These are phyloP conservation scores for Ganoderma sinense DNA, from an alignment of 1,284 basidiomycete genomes.

Conservation along the genomic window DNA sequence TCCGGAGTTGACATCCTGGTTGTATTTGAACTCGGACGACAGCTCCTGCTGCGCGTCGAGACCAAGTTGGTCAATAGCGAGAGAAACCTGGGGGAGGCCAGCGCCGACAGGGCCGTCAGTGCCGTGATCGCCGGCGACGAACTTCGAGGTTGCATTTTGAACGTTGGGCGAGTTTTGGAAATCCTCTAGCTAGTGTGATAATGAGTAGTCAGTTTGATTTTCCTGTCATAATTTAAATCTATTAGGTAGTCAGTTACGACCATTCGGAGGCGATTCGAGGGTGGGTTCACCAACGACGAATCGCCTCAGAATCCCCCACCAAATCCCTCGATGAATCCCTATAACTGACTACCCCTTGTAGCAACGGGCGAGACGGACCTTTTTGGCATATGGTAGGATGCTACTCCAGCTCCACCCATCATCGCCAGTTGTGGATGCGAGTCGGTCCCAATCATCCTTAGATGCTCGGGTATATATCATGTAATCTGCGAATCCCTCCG, in stretches of 20 bases:
- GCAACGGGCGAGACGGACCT: conserved; percentile 26
- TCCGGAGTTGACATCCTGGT: conserved; percentile 48
- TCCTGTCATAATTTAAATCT: too few species aligned
- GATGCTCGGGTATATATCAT: conserved; percentile 52
- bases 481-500: conserved; percentile 41
- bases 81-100: conserved; percentile 43
- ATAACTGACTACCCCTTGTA: too few species aligned
- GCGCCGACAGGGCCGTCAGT: conserved; percentile 39
- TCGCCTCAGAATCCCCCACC: too few species aligned
- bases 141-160: conserved; percentile 16
- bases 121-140: conserved; percentile 24
- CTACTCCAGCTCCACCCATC: conserved; percentile 41
- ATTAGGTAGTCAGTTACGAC: too few species aligned
- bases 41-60: conserved; percentile 42
- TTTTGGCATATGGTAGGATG: conserved; percentile 33
- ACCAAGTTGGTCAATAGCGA: conserved; percentile 39
- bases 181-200: background rate
- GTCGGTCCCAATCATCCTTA: conserved; percentile 41
- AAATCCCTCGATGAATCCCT: too few species aligned
- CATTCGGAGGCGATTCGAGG: too few species aligned
- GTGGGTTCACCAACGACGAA: too few species aligned
- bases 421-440: conserved; percentile 40
- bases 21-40: conserved; percentile 45
- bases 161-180: conserved; percentile 17
- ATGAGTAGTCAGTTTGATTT: background rate